Evolutionary conservation across 2,329 filamentous ascomycete species (phyloP), one percentile per base, ranked within the genome.

Genomic region (Pochonia chlamydosporia): DNA sequence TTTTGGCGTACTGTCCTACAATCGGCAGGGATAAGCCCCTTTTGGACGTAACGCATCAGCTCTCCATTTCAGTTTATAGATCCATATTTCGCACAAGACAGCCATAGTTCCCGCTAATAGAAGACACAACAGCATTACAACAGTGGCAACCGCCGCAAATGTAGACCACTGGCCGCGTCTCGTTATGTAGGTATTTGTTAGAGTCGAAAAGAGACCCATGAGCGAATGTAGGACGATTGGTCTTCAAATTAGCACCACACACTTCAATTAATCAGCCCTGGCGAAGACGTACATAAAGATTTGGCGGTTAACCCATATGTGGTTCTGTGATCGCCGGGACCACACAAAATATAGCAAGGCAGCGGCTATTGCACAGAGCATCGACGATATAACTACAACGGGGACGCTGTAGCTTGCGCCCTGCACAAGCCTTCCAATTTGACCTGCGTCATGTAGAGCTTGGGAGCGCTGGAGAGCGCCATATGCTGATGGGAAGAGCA

Each of bases 211-310:
- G 9, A 31, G 14, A 31, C 28, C 28, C 28, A 31, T 31, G 28
- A 31, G 14, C 8, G 28, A 31, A 9, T 14, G 28, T 14, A 14
- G 14, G 14, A 31, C 14, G 14, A 31, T 31, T 9, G 28, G 28
- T 14, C 28, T 31, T 8, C 28, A 31, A 14, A 31, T 31, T 14
- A 31, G 28, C 14, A 9, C 8, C 9, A 14, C 28, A 31, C 8
- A 14, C 8, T 31, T 31, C 8, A 31, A 31, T 31, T 14, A 9
- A 9, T 9, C 28, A 31, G 9, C 14, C 14, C 14, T 8, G 14
- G 14, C 14, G 28, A 9, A 31, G 9, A 20, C 54, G 28, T 31
- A 43, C 41, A 43, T 13, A n/a, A 43, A 43, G 4, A 43, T 43
- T n/a, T 43, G 41, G 10, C 41, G 41, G 20, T 26, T 43, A 14